Evolutionary conservation across 768 basidiomycete species (phyloP).

Genomic region (Tulasnella sp.): DNA sequence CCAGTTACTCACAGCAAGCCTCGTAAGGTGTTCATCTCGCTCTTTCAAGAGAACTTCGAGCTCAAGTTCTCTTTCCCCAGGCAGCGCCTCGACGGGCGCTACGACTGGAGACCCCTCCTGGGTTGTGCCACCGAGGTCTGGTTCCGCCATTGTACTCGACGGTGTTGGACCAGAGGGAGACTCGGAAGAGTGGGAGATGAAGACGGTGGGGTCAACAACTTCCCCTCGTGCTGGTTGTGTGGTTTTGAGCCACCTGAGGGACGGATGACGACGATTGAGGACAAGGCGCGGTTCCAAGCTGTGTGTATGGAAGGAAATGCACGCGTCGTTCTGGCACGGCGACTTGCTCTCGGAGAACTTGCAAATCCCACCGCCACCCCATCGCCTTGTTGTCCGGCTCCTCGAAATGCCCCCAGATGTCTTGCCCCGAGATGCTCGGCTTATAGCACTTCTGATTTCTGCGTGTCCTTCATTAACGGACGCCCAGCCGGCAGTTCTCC

Average conservation of each 20-base stretch:
- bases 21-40: slow-evolving; percentile 65
- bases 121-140: not conserved
- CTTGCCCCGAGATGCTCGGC: slow-evolving; percentile 78
- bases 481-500: slow-evolving; percentile 78
- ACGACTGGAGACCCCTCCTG: not conserved
- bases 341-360: slow-evolving; percentile 7
- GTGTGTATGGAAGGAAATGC: not conserved
- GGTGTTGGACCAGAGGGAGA: not conserved
- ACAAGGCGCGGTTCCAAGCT: slow-evolving; percentile 12
- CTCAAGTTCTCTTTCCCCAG: slow-evolving; percentile 71
- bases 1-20: slow-evolving; percentile 60
- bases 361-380: slow-evolving; percentile 8
- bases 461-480: slow-evolving; percentile 82
- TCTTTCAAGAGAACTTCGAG: slow-evolving; percentile 73
- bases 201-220: not conserved
- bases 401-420: slow-evolving; percentile 47
- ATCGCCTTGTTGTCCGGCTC: not conserved
- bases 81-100: slow-evolving; percentile 37
- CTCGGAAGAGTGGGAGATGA: not conserved
- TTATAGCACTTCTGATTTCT: slow-evolving; percentile 77
- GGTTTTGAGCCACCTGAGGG: slow-evolving; percentile 6
- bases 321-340: not conserved
- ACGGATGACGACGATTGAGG: slow-evolving; percentile 10
- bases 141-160: not conserved
- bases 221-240: not conserved